phyloP scores from a whole-genome alignment of 1,284 basidiomycete genomes.

The Ceratobasidium sp. region DNA sequence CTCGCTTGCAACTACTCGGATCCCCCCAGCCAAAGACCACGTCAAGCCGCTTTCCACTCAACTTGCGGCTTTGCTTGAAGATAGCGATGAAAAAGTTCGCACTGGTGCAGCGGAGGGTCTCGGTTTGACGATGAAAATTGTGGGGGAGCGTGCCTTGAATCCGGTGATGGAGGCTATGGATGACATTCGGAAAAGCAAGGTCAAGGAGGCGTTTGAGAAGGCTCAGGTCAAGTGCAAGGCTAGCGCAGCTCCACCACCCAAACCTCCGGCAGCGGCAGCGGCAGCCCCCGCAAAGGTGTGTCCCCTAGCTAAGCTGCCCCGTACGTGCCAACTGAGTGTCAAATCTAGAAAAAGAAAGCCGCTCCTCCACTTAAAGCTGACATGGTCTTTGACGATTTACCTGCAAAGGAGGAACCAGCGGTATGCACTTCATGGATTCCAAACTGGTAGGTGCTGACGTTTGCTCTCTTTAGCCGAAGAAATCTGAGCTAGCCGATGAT shows the following conservation, averaged over 20 bases:
- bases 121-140: slow-evolving; percentile 95
- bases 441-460: background rate
- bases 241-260: slow-evolving; percentile 60
- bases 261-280: slow-evolving; percentile 51
- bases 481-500: slow-evolving; percentile 36
- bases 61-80: slow-evolving; percentile 80
- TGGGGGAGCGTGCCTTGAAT: slow-evolving; percentile 92
- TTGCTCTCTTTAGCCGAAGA: background rate
- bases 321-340: background rate
- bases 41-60: slow-evolving; percentile 86
- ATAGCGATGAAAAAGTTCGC: slow-evolving; percentile 89
- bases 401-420: slow-evolving; percentile 6
- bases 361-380: slow-evolving; percentile 30
- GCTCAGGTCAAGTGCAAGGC: slow-evolving; percentile 85
- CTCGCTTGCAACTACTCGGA: slow-evolving; percentile 73
- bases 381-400: slow-evolving; percentile 33
- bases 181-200: slow-evolving; percentile 90
- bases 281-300: slow-evolving; percentile 51
- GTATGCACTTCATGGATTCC: background rate
- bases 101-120: slow-evolving; percentile 88
- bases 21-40: slow-evolving; percentile 74
- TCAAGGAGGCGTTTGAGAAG: slow-evolving; percentile 91
- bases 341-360: slow-evolving; percentile 45
- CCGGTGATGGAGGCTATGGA: slow-evolving; percentile 86
- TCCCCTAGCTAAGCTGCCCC: background rate